phyloP scores from a whole-genome alignment of 768 basidiomycete genomes.

The Artomyces pyxidatus region DNA sequence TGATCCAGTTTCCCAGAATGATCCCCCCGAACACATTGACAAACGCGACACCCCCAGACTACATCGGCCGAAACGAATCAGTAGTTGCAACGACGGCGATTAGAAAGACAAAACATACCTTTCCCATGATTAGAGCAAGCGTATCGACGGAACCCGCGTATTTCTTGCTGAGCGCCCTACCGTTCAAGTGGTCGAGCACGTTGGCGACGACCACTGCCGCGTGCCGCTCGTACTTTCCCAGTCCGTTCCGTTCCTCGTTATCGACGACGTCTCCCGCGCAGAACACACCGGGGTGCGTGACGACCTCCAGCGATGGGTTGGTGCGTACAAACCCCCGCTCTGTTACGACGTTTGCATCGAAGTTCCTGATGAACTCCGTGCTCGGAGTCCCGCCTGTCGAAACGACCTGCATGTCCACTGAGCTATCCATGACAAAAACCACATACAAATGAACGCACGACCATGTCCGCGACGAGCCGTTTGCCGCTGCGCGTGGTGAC shows the following conservation, averaged over 20 bases:
- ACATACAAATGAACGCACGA: slow-evolving; percentile 31
- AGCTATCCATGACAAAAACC: not conserved
- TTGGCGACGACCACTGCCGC: slow-evolving; percentile 37
- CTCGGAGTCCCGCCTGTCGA: slow-evolving; percentile 31
- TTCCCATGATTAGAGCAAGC: slow-evolving; percentile 25
- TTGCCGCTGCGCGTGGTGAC: slow-evolving; percentile 28
- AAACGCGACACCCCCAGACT: not conserved
- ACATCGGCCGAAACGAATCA: not conserved
- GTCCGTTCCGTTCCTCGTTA: slow-evolving; percentile 52
- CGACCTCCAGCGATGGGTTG: slow-evolving; percentile 46
- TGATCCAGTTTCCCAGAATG: not conserved
- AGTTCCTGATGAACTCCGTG: slow-evolving; percentile 38
- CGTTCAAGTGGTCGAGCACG: slow-evolving; percentile 34
- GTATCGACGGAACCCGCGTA: slow-evolving; percentile 43
- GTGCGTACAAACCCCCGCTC: slow-evolving; percentile 38
- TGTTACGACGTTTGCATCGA: slow-evolving; percentile 29
- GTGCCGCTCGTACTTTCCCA: slow-evolving; percentile 38
- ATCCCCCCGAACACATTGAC: not conserved
- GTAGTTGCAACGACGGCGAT: not conserved
- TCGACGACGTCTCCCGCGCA: slow-evolving; percentile 59
- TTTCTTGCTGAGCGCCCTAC: slow-evolving; percentile 24
- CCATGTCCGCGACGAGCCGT: slow-evolving; percentile 40
- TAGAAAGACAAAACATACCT: not conserved
- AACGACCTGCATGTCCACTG: slow-evolving; percentile 14
- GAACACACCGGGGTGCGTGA: slow-evolving; percentile 43